Percentiles rank a stretch among this genome's conserved stretches.
Evolutionary conservation across 495 filamentous ascomycete genomes (phyloP).

Genomic region (Trichocladium uniseriatum): DNA sequence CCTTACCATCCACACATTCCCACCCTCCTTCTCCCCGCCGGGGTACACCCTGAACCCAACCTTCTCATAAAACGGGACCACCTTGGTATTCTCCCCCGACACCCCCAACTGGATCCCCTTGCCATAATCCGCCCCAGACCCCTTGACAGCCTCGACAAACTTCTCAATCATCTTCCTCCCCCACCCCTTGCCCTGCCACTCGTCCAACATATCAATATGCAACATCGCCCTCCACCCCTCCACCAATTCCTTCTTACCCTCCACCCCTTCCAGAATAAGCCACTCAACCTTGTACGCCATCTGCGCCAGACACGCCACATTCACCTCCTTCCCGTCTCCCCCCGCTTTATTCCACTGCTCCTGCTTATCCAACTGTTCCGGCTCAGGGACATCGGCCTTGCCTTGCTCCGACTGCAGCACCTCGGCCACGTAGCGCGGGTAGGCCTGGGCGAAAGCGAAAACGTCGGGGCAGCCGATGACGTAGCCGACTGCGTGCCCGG

Average conservation of each 20-base stretch:
- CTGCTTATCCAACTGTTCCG: too few species aligned
- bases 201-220: conserved; percentile 35
- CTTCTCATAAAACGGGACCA: conserved; percentile 35
- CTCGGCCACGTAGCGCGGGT: conserved; percentile 23
- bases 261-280: conserved; percentile 24
- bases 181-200: conserved; percentile 29
- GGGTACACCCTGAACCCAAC: conserved; percentile 31
- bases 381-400: conserved; percentile 11
- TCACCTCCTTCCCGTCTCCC: conserved; percentile 9
- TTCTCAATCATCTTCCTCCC: conserved; percentile 29
- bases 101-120: conserved; percentile 32
- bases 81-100: conserved; percentile 33
- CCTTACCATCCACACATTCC: conserved; percentile 34
- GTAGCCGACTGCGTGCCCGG: conserved; percentile 32
- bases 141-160: conserved; percentile 29
- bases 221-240: conserved; percentile 28
- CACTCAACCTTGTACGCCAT: conserved; percentile 27
- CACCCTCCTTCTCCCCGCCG: conserved; percentile 22
- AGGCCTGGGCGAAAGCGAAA: conserved; percentile 19
- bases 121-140: conserved; percentile 17
- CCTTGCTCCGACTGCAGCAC: conserved; percentile 21
- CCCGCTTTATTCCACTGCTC: background rate
- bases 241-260: conserved; percentile 25
- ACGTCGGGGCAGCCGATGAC: conserved; percentile 33
- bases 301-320: conserved; percentile 24